These are phyloP conservation scores for Calonectria pteridis DNA, from an alignment of 2,329 filamentous ascomycete species.

Conservation along the genomic window DNA sequence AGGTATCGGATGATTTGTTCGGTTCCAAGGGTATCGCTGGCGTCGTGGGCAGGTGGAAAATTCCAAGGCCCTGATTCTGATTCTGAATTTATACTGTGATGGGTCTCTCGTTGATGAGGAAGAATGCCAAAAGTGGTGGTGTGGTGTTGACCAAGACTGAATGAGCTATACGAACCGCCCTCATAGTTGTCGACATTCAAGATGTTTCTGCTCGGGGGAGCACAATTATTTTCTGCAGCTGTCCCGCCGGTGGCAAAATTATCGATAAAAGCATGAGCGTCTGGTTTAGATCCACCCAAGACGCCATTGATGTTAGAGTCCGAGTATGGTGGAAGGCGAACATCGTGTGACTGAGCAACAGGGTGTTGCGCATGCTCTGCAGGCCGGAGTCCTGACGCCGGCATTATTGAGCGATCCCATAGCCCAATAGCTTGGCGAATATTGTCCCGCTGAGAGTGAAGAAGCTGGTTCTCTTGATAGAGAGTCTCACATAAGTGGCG, in stretches of 20 bases:
- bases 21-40: neutral
- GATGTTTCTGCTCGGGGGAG: no score
- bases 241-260: no score
- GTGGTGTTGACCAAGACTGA: neutral
- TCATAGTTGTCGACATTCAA: neutral
- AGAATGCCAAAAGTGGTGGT: no score
- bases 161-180: neutral
- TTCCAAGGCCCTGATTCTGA: neutral
- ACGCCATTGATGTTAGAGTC: neutral
- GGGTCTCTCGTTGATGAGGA: neutral
- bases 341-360: neutral
- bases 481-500: neutral
- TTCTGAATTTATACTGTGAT: neutral
- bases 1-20: neutral
- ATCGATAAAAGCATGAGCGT: neutral
- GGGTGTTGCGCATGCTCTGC: neutral
- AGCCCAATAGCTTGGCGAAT: neutral
- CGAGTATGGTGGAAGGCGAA: no score
- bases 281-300: neutral
- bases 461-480: constrained; percentile 6
- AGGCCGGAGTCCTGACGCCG: neutral
- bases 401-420: neutral
- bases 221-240: neutral
- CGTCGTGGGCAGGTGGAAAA: neutral
- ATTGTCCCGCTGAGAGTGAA: neutral